Conservation (phyloP, 371 early-diverging fungal genomes). For the Mucor racemosus region DNA sequence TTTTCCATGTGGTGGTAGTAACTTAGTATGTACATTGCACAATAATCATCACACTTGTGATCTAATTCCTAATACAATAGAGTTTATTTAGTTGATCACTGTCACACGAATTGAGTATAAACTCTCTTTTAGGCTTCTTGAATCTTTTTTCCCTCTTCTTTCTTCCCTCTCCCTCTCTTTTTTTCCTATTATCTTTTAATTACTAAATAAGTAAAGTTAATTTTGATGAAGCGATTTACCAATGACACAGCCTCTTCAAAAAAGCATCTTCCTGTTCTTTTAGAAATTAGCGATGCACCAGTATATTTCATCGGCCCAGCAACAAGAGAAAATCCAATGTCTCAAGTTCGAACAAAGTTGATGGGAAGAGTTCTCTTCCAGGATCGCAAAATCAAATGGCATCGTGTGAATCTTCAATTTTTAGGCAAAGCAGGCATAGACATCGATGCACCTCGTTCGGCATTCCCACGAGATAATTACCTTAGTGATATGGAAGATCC, state of each 20-base stretch:
- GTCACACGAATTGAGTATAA: slow-evolving; percentile 13
- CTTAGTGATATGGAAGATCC: slow-evolving; percentile 19
- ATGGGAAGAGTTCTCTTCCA: slow-evolving; percentile 46
- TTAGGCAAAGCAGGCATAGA: slow-evolving; percentile 45
- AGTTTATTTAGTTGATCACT: slow-evolving; percentile 7
- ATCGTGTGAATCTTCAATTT: slow-evolving; percentile 48
- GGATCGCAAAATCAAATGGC: slow-evolving; percentile 53
- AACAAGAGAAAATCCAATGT: slow-evolving; percentile 49
- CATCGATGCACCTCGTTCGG: slow-evolving; percentile 32
- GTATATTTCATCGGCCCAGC: slow-evolving; percentile 55
- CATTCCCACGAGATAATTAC: slow-evolving; percentile 18
- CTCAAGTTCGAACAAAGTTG: slow-evolving; percentile 44
- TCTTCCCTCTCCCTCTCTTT: neutral
- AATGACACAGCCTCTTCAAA: slow-evolving; percentile 11
- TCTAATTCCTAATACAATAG: too few relatives aligned
- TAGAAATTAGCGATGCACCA: slow-evolving; percentile 29
- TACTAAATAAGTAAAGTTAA: slow-evolving; percentile 2
- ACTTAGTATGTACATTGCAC: too few relatives aligned
- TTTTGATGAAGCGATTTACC: slow-evolving; percentile 31
- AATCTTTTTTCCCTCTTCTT: neutral
- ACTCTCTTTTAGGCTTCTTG: neutral
- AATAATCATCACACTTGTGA: too few relatives aligned
- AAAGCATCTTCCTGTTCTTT: slow-evolving; percentile 27
- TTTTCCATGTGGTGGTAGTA: too few relatives aligned
- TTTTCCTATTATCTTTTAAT: neutral